A percentile compares a stretch with the other conserved stretches of the same genome.
Conservation (phyloP, 345 rosid genomes). For the Heritiera fomes region DNA sequence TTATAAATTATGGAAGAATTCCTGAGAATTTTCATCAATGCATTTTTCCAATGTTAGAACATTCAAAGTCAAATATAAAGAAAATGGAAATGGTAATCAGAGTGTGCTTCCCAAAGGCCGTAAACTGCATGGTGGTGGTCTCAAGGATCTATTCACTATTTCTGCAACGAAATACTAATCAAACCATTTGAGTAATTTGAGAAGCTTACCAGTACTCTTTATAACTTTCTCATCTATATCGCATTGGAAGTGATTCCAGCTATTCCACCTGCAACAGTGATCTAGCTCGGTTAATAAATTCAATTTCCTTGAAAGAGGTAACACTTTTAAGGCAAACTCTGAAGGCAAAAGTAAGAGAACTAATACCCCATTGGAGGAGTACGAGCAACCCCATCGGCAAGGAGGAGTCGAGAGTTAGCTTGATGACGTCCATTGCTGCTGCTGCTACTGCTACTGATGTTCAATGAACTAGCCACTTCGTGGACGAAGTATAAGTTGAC, state of each 20-base stretch:
- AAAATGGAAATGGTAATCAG: background rate
- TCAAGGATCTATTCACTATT: background rate
- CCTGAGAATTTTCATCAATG: background rate
- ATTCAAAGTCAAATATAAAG: constrained; percentile 29
- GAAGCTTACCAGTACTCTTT: constrained; percentile 33
- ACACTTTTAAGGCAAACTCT: background rate
- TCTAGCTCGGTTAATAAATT: background rate
- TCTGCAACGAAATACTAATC: background rate
- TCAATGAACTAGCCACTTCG: constrained; percentile 6
- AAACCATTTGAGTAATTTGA: background rate
- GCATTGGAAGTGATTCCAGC: constrained; percentile 13
- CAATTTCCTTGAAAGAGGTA: background rate
- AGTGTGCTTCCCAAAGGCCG: background rate
- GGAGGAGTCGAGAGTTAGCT: constrained; percentile 39
- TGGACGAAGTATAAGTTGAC: background rate
- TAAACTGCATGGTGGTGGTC: background rate
- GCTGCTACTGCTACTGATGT: constrained; percentile 21
- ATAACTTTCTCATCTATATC: constrained; percentile 16
- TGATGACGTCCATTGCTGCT: constrained; percentile 6
- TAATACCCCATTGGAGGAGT: constrained; percentile 11
- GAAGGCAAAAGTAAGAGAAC: background rate
- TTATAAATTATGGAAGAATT: background rate
- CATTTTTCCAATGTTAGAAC: background rate
- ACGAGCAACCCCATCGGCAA: constrained; percentile 39
- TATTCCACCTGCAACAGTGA: constrained; percentile 18